Conservation (phyloP, 345 rosid species). For the Sonneratia alba region DNA sequence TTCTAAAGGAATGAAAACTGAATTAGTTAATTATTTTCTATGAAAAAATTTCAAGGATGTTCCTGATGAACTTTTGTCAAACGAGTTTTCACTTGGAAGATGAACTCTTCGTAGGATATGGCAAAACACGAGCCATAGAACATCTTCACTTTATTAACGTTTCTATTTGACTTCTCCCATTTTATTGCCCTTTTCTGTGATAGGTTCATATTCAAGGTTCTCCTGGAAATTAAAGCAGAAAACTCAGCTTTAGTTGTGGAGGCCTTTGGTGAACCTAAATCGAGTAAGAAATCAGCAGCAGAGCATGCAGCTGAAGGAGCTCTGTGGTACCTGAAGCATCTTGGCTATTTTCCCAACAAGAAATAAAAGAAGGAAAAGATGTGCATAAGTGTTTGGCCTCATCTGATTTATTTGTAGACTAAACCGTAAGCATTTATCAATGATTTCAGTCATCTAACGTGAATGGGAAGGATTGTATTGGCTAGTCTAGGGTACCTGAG, state of each 20-base stretch:
- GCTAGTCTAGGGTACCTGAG: too few species aligned
- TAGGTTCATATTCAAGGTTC: constrained; percentile 38
- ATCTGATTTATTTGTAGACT: neutral
- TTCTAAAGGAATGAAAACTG: neutral
- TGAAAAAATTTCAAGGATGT: too few species aligned
- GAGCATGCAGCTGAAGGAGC: constrained; percentile 67
- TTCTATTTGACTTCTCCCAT: neutral
- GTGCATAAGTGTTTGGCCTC: neutral
- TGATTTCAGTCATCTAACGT: neutral
- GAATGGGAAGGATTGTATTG: neutral
- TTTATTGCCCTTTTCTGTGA: neutral
- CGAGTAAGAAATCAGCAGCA: constrained; percentile 44
- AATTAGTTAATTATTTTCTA: too few species aligned
- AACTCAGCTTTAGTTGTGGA: constrained; percentile 19
- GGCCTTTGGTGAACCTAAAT: constrained; percentile 32
- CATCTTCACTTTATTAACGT: neutral
- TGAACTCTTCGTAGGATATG: too few species aligned
- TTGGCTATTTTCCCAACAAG: constrained; percentile 17
- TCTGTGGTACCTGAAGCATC: constrained; percentile 46
- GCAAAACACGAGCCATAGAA: too few species aligned
- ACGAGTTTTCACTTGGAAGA: neutral
- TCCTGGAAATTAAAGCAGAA: constrained; percentile 27
- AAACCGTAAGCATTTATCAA: too few species aligned
- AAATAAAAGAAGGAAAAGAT: neutral
- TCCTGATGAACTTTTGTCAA: too few species aligned